phyloP scores from a whole-genome alignment of 208 protist species.

The Herpetomonas samuelpessoai region DNA sequence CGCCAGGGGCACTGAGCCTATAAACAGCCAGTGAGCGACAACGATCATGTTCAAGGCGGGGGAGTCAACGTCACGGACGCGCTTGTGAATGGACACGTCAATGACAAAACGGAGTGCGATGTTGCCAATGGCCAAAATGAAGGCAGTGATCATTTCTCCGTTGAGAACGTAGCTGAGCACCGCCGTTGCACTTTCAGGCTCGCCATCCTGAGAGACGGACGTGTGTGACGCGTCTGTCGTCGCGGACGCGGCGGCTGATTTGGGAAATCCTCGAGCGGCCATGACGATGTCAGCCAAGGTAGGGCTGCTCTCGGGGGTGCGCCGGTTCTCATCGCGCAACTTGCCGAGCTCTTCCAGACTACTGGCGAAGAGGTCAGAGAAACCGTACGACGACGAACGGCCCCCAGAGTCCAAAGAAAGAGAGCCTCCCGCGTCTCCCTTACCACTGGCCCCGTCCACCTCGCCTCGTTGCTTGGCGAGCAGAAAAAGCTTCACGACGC shows the following conservation, averaged over 20 bases:
- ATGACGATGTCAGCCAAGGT: background rate
- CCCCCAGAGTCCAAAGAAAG: no score
- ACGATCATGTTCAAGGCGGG: constrained; percentile 25
- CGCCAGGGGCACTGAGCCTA: constrained; percentile 50
- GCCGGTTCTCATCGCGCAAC: background rate
- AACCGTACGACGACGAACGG: background rate
- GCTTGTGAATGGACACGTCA: constrained; percentile 35
- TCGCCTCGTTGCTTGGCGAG: background rate
- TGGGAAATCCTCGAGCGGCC: background rate
- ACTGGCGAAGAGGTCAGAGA: background rate
- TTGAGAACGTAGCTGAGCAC: constrained; percentile 45
- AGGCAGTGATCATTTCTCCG: constrained; percentile 55
- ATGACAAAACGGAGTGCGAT: constrained; percentile 55
- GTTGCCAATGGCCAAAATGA: constrained; percentile 39
- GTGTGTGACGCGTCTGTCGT: no score
- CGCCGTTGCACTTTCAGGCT: background rate
- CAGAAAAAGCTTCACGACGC: constrained; percentile 7
- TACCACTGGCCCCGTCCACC: background rate
- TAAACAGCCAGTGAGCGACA: constrained; percentile 34
- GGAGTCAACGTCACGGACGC: constrained; percentile 27
- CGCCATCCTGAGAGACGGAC: background rate
- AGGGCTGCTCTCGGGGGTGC: background rate
- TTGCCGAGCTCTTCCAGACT: background rate
- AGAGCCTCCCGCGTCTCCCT: no score
- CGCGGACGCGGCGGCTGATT: background rate